A percentile compares a stretch with the other conserved stretches of the same genome.
phyloP scores from a whole-genome alignment of 352 stramenopile species.

The Blastocystis sp. region DNA sequence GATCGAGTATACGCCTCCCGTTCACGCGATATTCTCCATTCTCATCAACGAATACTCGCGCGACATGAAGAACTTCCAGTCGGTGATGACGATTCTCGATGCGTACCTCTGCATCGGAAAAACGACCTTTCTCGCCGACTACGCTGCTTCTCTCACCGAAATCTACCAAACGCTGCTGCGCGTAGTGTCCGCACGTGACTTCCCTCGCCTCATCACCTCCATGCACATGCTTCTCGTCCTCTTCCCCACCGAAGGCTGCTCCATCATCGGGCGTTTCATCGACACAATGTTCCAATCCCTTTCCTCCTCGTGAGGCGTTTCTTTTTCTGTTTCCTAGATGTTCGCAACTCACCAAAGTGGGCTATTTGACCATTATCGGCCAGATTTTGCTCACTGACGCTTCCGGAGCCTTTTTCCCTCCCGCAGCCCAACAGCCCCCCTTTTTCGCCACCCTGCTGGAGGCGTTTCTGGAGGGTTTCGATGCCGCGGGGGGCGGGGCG shows the following conservation, averaged over 20 bases:
- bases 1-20: neutral
- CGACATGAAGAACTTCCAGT: constrained; percentile 13
- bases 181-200: neutral
- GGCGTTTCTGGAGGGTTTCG: constrained; percentile 22
- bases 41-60: neutral
- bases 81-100: constrained; percentile 6
- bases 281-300: neutral
- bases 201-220: neutral
- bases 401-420: neutral
- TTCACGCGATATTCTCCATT: neutral
- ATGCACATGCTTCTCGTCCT: constrained; percentile 10
- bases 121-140: neutral
- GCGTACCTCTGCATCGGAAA: neutral
- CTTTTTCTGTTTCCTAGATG: neutral
- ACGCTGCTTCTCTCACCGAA: neutral
- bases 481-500: constrained; percentile 14
- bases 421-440: neutral
- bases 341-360: neutral
- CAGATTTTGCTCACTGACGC: neutral
- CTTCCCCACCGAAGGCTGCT: neutral
- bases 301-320: neutral
- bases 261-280: neutral
- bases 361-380: neutral
- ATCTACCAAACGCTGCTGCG: neutral
- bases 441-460: constrained; percentile 12